phyloP scores from a whole-genome alignment of 768 basidiomycete genomes.

The Suillus clintonianus region DNA sequence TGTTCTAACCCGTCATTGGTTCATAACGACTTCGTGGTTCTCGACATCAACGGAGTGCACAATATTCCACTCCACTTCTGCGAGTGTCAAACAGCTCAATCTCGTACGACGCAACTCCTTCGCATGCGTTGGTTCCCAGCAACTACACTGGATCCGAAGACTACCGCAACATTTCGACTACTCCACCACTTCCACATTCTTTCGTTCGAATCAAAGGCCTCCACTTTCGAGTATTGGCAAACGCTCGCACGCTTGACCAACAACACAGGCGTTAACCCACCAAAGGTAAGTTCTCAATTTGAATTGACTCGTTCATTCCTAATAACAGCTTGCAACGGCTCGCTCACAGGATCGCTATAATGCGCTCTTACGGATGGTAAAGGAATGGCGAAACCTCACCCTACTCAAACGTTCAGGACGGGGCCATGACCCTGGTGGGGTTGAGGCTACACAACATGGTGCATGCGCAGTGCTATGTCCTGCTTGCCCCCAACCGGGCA shows the following conservation, averaged over 20 bases:
- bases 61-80: conserved; percentile 34
- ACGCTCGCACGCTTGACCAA: conserved; percentile 26
- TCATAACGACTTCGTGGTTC: no score
- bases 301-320: no score
- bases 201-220: no score
- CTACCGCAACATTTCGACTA: no score
- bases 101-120: conserved; percentile 32
- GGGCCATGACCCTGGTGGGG: no score
- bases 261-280: conserved; percentile 26
- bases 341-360: conserved; percentile 14
- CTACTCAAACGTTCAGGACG: conserved; percentile 14
- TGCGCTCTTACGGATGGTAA: conserved; percentile 8
- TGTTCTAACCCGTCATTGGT: no score
- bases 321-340: no score
- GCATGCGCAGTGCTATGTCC: no score
- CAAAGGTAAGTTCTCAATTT: conserved; percentile 11
- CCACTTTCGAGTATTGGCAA: conserved; percentile 34
- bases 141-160: conserved; percentile 26
- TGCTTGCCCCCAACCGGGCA: no score
- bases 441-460: no score
- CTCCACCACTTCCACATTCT: no score
- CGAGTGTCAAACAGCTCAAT: conserved; percentile 24
- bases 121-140: conserved; percentile 32
- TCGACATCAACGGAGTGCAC: no score
- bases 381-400: conserved; percentile 13